phyloP scores from a whole-genome alignment of 2,329 filamentous ascomycete species.

The Cladosporium oxysporum region DNA sequence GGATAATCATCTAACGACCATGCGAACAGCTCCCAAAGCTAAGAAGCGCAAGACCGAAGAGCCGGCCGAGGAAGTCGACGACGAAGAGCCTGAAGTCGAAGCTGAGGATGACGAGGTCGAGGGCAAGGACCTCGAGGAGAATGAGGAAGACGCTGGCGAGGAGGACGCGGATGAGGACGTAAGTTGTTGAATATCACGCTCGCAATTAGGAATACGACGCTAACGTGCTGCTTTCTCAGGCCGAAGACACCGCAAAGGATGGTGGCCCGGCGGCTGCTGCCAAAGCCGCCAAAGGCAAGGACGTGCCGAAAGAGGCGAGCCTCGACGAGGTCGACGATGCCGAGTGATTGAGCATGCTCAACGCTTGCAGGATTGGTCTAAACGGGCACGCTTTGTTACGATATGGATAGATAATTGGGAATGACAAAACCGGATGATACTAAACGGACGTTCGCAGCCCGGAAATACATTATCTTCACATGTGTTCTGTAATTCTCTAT shows the following conservation, averaged over 20 bases:
- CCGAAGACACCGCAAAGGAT: slow-evolving; percentile 32
- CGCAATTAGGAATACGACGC: neutral
- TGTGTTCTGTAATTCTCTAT: neutral
- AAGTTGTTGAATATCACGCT: slow-evolving; percentile 18
- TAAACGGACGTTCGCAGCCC: neutral
- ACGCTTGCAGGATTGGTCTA: neutral
- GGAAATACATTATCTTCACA: neutral
- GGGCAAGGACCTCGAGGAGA: slow-evolving; percentile 25
- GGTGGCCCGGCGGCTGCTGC: slow-evolving; percentile 35
- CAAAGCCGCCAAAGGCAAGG: slow-evolving; percentile 32
- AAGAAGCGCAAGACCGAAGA: slow-evolving; percentile 36
- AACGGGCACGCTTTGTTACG: slow-evolving; percentile 5
- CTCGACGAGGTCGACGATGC: slow-evolving; percentile 35
- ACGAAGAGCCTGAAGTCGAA: slow-evolving; percentile 22
- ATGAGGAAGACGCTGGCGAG: slow-evolving; percentile 25
- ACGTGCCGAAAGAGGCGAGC: slow-evolving; percentile 36
- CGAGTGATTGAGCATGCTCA: slow-evolving; percentile 18
- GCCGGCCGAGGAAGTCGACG: slow-evolving; percentile 27
- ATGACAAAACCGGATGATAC: slow-evolving; percentile 2
- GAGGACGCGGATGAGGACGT: slow-evolving; percentile 28
- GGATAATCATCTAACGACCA: neutral
- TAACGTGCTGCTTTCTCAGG: slow-evolving; percentile 15
- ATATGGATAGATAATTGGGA: slow-evolving; percentile 15
- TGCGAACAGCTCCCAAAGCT: slow-evolving; percentile 27
- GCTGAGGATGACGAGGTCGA: slow-evolving; percentile 27